Evolutionary conservation across 1,284 basidiomycete species (phyloP), one percentile per base, ranked within the genome.

Genomic region (Thelephora terrestris): DNA sequence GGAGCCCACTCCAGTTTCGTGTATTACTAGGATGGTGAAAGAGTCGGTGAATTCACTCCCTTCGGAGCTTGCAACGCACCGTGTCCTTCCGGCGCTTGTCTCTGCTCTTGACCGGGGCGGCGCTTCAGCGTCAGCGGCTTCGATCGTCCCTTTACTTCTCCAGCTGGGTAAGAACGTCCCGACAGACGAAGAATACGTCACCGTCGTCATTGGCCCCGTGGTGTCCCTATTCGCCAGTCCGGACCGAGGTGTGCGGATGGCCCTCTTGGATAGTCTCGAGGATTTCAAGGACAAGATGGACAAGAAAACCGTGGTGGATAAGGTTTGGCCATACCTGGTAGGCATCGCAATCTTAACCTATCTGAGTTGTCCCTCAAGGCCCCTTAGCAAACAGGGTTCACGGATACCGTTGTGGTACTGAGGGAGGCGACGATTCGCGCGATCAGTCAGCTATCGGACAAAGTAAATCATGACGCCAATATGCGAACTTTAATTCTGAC

Each of bases 361-460:
- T 47, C 48, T 5, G 17, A n/a, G n/a, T 42, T 12, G 3, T 21
- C 51, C 43, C 43, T 53, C 29, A 54, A 23, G 9, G 18, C 12
- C 39, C 32, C 43, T 48, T 55, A 92, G 92, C 79, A 89, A 82
- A 91, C 91, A 3, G 96, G 96, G 0, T 98, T 99, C 61, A 78
- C 85, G 4, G 96, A 99, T 62, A 94, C 92, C 0, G 88, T 97
- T 0, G 82, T 92, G 1, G 75, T 96, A 42, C 91, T 99, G 49
- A 81, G 96, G 32, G 94, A 98, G 67, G 92, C 92, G 0, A 98
- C 96, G 0, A 78, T 97, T 46, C 91, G 91, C 62, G 84, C 91
- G 0, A 84, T 98, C 36, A 82, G 83, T 46, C 71, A 91, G 4
- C 72, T 99, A 7, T 80, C 92, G 0, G 79, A 88, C 18, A 95